Base-by-base conservation (phyloP, 768 basidiomycete species). In the Mrakia frigida region DNA sequence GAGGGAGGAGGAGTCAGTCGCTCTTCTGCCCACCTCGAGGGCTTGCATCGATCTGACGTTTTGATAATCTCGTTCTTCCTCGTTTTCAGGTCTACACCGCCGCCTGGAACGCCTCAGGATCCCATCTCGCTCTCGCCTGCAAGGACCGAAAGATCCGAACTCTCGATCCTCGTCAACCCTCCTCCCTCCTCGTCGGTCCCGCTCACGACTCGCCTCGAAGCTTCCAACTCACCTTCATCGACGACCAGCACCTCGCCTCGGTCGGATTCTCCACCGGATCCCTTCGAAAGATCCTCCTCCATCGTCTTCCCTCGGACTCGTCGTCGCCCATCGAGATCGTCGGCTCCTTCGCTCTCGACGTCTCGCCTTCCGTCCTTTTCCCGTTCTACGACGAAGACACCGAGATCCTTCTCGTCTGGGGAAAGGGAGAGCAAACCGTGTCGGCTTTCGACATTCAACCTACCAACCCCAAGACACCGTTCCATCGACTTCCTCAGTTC, bases 351-450 rank as follows among this genome's bases (percentile, higher is more conserved):
- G 77, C 77, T 9, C 81, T 85, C 59, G 84, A 85, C 72, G 81
- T 84, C 33, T 84, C 84, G 2, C 84, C 84, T 0, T 81, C 83
- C 0, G 81, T 83, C 3, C 80, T 85, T 9, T 83, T 83, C 78
- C 84, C 84, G 6, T 76, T 78, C 56, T 82, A 81, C 76, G 84
- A 85, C 74, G 74, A 81, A 37, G 84, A 85, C 75, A 85, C 84
- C 0, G 61, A 73, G 4, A 82, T 85, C 37, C 79, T 84, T 23
- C 82, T 82, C 70, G 69, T 82, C 18, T 84, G 84, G 82, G 80
- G 82, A 7, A 82, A 84, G 76, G 84, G 84, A 28, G 84, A 84
- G 70, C 76, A 83, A 6, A 80, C 79, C 21, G 82, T 83, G 68
- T 80, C 81, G 39, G 78, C 82, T 0, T 85, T 78, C 78, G 83